Conservation (phyloP, 129 eudicot species). For the Helichrysum umbraculigerum region DNA sequence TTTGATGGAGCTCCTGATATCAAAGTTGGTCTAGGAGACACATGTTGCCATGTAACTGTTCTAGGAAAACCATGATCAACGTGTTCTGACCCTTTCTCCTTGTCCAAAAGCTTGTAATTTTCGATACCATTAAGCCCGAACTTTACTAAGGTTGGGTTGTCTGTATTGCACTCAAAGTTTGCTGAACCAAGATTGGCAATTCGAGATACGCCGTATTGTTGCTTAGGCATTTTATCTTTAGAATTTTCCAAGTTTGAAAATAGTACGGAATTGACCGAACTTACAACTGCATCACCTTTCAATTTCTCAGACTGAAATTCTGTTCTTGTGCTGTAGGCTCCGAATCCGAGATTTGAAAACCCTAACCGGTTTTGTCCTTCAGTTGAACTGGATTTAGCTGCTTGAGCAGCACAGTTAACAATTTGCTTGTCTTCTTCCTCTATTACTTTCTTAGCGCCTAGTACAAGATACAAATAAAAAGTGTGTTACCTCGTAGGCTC, state of each 20-base stretch:
- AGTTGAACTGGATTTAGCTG: conserved; percentile 42
- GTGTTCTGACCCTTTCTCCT: conserved; percentile 29
- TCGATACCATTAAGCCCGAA: conserved; percentile 13
- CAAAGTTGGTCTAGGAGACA: conserved; percentile 32
- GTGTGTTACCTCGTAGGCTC: conserved; percentile 18
- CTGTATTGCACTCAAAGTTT: conserved; percentile 20
- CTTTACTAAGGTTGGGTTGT: conserved; percentile 17
- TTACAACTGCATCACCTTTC: conserved; percentile 26
- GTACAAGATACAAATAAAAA: conserved; percentile 24
- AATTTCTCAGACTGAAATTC: conserved; percentile 25
- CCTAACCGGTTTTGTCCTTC: conserved; percentile 36
- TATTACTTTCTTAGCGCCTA: conserved; percentile 32
- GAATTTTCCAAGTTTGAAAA: conserved; percentile 30
- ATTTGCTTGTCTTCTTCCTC: conserved; percentile 33
- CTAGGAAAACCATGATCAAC: conserved; percentile 28
- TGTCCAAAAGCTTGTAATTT: conserved; percentile 28
- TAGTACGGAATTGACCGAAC: conserved; percentile 29
- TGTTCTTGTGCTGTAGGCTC: conserved; percentile 33
- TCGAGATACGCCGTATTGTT: conserved; percentile 37
- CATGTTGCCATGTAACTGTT: conserved; percentile 24
- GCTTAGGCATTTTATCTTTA: conserved; percentile 31
- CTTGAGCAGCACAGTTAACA: conserved; percentile 35
- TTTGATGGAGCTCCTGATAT: conserved; percentile 23
- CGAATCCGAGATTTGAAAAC: conserved; percentile 34
- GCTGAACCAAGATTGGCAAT: conserved; percentile 29